These are phyloP conservation scores for Canavalia ensiformis DNA, from an alignment of 306 rosid species.

Conservation along the genomic window DNA sequence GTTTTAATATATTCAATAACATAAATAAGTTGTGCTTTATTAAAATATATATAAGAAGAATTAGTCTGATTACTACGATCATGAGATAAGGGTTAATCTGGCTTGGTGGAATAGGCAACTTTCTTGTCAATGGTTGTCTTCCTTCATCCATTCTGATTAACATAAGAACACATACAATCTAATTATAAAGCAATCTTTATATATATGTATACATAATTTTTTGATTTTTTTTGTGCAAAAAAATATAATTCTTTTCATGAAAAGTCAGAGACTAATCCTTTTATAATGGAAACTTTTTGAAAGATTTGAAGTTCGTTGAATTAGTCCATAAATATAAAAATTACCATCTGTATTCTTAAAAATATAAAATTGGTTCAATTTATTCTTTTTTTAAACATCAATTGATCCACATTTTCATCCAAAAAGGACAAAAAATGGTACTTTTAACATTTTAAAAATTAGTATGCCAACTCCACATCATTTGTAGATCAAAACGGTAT, in stretches of 20 bases:
- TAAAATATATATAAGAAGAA: slow-evolving; percentile 45
- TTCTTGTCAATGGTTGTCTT: slow-evolving; percentile 77
- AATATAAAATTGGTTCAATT: too few species aligned
- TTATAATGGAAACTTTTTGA: background rate
- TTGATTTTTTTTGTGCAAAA: background rate
- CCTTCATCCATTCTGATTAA: slow-evolving; percentile 71
- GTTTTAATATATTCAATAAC: too few species aligned
- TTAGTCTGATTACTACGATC: slow-evolving; percentile 67
- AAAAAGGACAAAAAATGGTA: too few species aligned
- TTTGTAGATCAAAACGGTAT: too few species aligned
- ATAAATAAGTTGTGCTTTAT: too few species aligned
- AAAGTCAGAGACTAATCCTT: background rate
- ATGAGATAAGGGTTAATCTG: slow-evolving; percentile 70
- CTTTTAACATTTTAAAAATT: too few species aligned
- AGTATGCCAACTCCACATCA: too few species aligned
- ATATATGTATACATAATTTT: background rate
- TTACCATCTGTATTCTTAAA: too few species aligned
- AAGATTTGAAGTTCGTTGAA: too few species aligned
- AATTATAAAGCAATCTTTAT: background rate
- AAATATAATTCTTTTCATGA: background rate
- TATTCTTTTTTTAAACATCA: too few species aligned
- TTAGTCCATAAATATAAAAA: too few species aligned
- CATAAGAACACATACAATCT: slow-evolving; percentile 6
- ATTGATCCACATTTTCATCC: too few species aligned
- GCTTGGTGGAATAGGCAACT: slow-evolving; percentile 63